phyloP scores from a whole-genome alignment of 2,329 filamentous ascomycete species.

The Aspergillus brasiliensis region DNA sequence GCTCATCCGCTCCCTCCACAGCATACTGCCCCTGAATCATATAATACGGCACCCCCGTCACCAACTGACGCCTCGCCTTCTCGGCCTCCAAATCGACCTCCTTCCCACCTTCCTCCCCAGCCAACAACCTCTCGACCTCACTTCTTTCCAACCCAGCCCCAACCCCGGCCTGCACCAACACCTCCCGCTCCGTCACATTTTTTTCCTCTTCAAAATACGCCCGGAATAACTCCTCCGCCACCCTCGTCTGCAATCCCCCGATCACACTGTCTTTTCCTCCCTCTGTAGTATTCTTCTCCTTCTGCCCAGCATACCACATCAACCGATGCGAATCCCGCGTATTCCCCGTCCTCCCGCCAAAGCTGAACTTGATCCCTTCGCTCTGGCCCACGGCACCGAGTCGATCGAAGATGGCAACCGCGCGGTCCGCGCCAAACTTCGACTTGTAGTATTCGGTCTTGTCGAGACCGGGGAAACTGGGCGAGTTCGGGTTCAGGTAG shows the following conservation, averaged over 20 bases:
- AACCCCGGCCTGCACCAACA: constrained; percentile 56
- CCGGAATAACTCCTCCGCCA: constrained; percentile 65
- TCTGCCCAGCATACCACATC: constrained; percentile 67
- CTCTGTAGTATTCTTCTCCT: constrained; percentile 29
- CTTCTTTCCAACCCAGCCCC: constrained; percentile 56
- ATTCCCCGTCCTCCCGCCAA: constrained; percentile 70
- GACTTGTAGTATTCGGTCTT: constrained; percentile 61
- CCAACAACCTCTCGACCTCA: constrained; percentile 59
- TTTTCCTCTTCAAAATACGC: constrained; percentile 67
- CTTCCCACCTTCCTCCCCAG: constrained; percentile 56
- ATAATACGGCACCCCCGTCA: constrained; percentile 75
- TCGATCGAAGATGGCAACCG: constrained; percentile 58
- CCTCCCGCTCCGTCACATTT: constrained; percentile 62
- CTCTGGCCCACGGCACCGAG: constrained; percentile 60
- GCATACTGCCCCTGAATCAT: constrained; percentile 69
- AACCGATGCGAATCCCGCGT: constrained; percentile 79
- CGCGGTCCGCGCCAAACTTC: constrained; percentile 67
- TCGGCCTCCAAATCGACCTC: constrained; percentile 61
- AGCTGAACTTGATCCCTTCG: constrained; percentile 74
- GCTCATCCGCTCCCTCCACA: constrained; percentile 72
- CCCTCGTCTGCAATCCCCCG: constrained; percentile 57
- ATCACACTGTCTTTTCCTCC: constrained; percentile 33
- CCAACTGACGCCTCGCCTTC: constrained; percentile 54
- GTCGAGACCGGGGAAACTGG: constrained; percentile 52
- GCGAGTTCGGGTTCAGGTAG: constrained; percentile 71